Evolutionary conservation across 2,329 filamentous ascomycete genomes (phyloP).

Genomic region (Stachybotrys chlorohalonatus): DNA sequence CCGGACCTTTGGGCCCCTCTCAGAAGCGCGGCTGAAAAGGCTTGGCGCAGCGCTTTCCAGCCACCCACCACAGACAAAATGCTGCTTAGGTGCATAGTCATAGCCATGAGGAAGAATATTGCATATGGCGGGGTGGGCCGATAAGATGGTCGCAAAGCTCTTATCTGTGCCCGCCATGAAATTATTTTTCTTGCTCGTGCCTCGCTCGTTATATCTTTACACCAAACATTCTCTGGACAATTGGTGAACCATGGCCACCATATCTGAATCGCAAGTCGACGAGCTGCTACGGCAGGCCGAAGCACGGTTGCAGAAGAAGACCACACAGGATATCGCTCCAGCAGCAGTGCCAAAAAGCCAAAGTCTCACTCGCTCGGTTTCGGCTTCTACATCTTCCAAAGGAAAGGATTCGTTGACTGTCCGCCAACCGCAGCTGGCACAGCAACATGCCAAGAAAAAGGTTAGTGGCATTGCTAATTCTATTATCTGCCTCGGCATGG

Average conservation of each 20-base stretch:
- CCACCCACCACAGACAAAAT: too few relatives aligned
- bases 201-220: background rate
- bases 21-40: too few relatives aligned
- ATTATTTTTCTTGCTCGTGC: background rate
- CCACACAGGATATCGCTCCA: background rate
- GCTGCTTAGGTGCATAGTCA: too few relatives aligned
- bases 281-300: constrained; percentile 9
- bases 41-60: too few relatives aligned
- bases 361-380: constrained; percentile 1
- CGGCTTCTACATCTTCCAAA: constrained; percentile 1
- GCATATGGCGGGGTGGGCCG: too few relatives aligned
- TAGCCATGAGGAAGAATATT: too few relatives aligned
- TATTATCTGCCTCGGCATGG: constrained; percentile 3
- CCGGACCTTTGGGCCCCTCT: too few relatives aligned
- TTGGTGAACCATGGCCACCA: background rate
- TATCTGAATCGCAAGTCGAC: constrained; percentile 1
- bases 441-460: constrained; percentile 11
- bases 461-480: constrained; percentile 10
- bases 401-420: background rate
- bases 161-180: too few relatives aligned
- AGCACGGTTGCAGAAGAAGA: constrained; percentile 2
- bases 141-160: too few relatives aligned
- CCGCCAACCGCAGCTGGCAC: background rate
- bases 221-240: background rate
- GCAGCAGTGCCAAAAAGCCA: background rate